Evolutionary conservation across 2,329 filamentous ascomycete genomes (phyloP), one percentile per base, ranked within the genome.

Genomic region (Apiospora saccharicola): DNA sequence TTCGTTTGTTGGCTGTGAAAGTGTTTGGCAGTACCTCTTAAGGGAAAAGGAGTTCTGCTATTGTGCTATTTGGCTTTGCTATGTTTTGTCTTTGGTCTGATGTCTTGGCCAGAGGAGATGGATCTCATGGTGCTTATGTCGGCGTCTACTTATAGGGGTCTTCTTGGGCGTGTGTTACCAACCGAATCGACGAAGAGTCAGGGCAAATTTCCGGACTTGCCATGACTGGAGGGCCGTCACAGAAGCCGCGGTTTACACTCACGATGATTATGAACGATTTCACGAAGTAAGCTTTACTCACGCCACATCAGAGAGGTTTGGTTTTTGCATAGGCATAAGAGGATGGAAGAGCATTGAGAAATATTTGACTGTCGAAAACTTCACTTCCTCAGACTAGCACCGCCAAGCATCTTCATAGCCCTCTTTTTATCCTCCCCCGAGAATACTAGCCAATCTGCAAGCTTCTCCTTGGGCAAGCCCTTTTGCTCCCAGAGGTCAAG

Each of bases 381-480:
- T 19, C 7, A 57, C 53, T 57, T 57, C 26, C 53, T n/a, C n/a
- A n/a, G n/a, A n/a, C n/a, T n/a, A n/a, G n/a, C n/a, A n/a, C n/a
- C n/a, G n/a, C n/a, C n/a, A n/a, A n/a, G n/a, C 74, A 77, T 76
- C 24, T 75, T 77, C 22, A 3, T 4, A 41, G 74, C 70, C 2
- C 72, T 72, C 30, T 67, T 72, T 16, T n/a, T 34, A 61, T 78
- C 75, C 13, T 73, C 76, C 26, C 75, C 73, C 10, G 75, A 76
- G 13, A 57, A 57, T 72, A 75, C 26, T 70, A 26, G 1, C 75
- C 76, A 78, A 8, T 76, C 68, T 10, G 74, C 73, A 19, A 73
- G 71, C 61, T 70, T 74, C 30, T 75, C 72, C 67, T 78, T 78
- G 47, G 73, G 68, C 26, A 75, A 79, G 3, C 74, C 76, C 67